These are phyloP conservation scores for Triangularia setosa DNA, from an alignment of 2,329 filamentous ascomycete genomes.

Conservation along the genomic window DNA sequence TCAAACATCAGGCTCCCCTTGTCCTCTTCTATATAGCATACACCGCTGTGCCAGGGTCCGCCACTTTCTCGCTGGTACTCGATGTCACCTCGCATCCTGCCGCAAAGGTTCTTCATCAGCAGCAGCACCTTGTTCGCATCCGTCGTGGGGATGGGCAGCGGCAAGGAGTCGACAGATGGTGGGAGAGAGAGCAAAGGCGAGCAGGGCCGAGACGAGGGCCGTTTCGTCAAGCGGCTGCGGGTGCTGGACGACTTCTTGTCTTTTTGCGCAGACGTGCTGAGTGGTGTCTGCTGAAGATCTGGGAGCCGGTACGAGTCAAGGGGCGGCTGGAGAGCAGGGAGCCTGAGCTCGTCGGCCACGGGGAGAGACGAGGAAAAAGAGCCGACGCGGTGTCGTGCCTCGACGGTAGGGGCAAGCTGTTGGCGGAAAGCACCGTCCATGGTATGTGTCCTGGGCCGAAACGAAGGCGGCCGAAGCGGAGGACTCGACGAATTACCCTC, in stretches of 20 bases:
- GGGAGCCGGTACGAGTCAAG: constrained; percentile 36
- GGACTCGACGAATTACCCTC: constrained; percentile 45
- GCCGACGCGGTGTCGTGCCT: constrained; percentile 62
- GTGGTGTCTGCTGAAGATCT: constrained; percentile 33
- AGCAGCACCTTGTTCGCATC: constrained; percentile 69
- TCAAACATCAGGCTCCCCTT: constrained; percentile 72
- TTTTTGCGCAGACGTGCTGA: constrained; percentile 26
- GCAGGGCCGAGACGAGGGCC: constrained; percentile 52
- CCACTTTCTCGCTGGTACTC: constrained; percentile 63
- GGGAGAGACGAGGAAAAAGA: constrained; percentile 64
- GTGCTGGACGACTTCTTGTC: constrained; percentile 44
- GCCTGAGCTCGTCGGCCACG: constrained; percentile 44
- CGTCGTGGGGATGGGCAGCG: constrained; percentile 56
- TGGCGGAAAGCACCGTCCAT: constrained; percentile 54
- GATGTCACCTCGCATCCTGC: constrained; percentile 74
- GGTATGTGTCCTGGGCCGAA: constrained; percentile 54
- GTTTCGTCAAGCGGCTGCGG: constrained; percentile 52
- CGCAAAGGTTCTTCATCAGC: constrained; percentile 73
- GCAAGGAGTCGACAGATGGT: constrained; percentile 58
- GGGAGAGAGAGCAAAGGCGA: constrained; percentile 53
- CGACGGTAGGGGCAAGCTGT: constrained; percentile 39
- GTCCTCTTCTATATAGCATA: constrained; percentile 74
- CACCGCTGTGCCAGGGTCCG: constrained; percentile 65
- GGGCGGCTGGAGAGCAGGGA: constrained; percentile 36
- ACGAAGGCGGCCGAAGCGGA: constrained; percentile 35